Percentiles rank a stretch among this genome's conserved stretches.
phyloP scores from a whole-genome alignment of 2,329 filamentous ascomycete species.

The Penicillium sp. region DNA sequence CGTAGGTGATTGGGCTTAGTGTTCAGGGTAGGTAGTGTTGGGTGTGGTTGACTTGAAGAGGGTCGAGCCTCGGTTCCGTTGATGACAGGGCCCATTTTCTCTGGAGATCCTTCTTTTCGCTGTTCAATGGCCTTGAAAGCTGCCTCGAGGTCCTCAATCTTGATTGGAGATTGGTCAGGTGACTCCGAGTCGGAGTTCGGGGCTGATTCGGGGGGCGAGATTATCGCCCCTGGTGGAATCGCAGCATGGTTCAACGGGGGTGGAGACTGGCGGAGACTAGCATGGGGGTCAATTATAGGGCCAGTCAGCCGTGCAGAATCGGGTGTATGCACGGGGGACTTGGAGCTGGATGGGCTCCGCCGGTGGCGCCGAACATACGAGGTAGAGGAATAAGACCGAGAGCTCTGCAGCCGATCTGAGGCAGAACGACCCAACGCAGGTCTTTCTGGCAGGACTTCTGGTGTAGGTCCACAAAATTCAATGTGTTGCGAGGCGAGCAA shows the following conservation, averaged over 20 bases:
- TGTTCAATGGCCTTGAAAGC: slow-evolving; percentile 76
- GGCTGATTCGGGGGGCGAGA: slow-evolving; percentile 86
- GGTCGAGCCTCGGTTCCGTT: slow-evolving; percentile 10
- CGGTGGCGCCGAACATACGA: slow-evolving; percentile 63
- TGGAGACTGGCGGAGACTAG: slow-evolving; percentile 76
- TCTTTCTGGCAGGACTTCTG: slow-evolving; percentile 19
- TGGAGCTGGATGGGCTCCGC: slow-evolving; percentile 55
- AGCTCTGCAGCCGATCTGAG: slow-evolving; percentile 48
- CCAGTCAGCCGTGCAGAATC: slow-evolving; percentile 25
- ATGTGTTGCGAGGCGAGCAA: slow-evolving; percentile 56
- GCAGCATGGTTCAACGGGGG: slow-evolving; percentile 73
- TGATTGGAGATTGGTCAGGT: slow-evolving; percentile 41
- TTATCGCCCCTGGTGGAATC: slow-evolving; percentile 80
- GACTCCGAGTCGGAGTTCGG: slow-evolving; percentile 73
- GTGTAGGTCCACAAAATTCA: slow-evolving; percentile 50
- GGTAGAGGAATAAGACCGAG: slow-evolving; percentile 58
- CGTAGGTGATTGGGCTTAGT: slow-evolving; percentile 33
- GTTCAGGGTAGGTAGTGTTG: background rate
- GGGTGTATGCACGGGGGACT: slow-evolving; percentile 24
- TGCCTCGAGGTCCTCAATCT: slow-evolving; percentile 69
- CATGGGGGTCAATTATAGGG: slow-evolving; percentile 43
- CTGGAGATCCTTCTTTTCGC: slow-evolving; percentile 30
- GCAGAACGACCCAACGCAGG: slow-evolving; percentile 19
- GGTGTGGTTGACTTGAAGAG: slow-evolving; percentile 32
- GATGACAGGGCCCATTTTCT: slow-evolving; percentile 22